These are phyloP conservation scores for Chytriomyces sp. DNA, from an alignment of 192 early-diverging fungal genomes.

Conservation along the genomic window DNA sequence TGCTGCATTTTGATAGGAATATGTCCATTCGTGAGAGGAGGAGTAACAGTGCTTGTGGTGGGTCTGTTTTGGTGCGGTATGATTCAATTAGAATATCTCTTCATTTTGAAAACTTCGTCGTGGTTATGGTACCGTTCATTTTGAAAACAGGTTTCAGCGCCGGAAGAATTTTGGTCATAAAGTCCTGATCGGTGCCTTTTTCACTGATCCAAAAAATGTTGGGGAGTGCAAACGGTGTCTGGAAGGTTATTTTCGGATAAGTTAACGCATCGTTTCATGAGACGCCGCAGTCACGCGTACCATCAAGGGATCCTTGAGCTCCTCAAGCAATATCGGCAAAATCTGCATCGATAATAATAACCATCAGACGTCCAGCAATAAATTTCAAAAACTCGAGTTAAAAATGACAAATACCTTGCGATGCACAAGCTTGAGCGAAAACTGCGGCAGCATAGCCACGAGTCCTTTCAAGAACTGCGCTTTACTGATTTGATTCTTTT, in stretches of 20 bases:
- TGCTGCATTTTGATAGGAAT: slow-evolving; percentile 56
- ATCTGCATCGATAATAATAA: slow-evolving; percentile 48
- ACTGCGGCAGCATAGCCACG: slow-evolving; percentile 70
- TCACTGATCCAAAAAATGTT: slow-evolving; percentile 76
- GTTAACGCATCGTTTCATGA: no score
- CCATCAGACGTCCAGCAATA: no score
- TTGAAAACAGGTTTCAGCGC: slow-evolving; percentile 66
- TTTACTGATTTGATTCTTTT: slow-evolving; percentile 79
- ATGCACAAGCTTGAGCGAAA: slow-evolving; percentile 69
- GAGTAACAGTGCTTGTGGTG: slow-evolving; percentile 71
- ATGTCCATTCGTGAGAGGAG: slow-evolving; percentile 66
- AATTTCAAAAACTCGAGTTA: not conserved
- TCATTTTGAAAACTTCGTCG: not conserved
- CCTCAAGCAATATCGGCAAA: slow-evolving; percentile 70
- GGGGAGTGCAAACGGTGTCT: slow-evolving; percentile 75
- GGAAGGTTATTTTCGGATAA: no score
- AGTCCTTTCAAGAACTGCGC: slow-evolving; percentile 80
- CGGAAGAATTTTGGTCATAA: slow-evolving; percentile 65
- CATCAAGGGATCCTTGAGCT: slow-evolving; percentile 72
- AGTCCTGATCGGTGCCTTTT: slow-evolving; percentile 63
- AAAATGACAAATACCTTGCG: slow-evolving; percentile 59
- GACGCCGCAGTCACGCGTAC: no score
- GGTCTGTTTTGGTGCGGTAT: slow-evolving; percentile 44
- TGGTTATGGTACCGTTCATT: slow-evolving; percentile 31
- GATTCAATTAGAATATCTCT: not conserved